Conservation (phyloP, 2,329 filamentous ascomycete genomes). For the Trichophyton mentagrophytes region DNA sequence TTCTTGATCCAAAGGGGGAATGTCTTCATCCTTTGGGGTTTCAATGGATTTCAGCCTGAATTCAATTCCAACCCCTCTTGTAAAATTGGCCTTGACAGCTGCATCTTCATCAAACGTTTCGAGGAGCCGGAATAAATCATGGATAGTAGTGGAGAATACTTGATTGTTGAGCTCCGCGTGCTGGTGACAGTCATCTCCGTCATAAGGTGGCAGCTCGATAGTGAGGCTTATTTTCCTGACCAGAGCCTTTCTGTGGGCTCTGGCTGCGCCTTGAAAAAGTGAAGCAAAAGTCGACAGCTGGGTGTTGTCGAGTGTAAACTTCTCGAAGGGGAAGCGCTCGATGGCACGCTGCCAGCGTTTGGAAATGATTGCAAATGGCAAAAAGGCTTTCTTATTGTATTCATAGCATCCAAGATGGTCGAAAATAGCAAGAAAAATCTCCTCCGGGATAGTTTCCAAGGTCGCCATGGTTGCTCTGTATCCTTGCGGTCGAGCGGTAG, state of each 20-base stretch:
- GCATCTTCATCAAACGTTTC: constrained; percentile 3
- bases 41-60: not conserved
- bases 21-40: not conserved
- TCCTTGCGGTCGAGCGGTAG: not conserved
- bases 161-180: constrained; percentile 1
- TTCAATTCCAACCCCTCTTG: not conserved
- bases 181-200: not conserved
- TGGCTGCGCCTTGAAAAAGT: not conserved
- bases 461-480: not conserved
- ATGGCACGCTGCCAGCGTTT: not conserved
- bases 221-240: not conserved
- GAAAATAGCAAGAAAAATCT: constrained; percentile 3
- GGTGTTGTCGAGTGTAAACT: not conserved
- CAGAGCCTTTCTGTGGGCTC: not conserved
- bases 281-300: not conserved
- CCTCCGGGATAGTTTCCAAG: constrained; percentile 3
- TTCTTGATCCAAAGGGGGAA: too few species aligned
- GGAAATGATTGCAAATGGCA: not conserved
- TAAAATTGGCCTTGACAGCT: not conserved
- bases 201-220: not conserved
- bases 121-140: not conserved
- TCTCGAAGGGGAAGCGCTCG: not conserved
- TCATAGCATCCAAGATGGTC: not conserved
- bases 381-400: not conserved
- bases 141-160: constrained; percentile 1